Evolutionary conservation across 129 eudicot species (phyloP).

Genomic region (Lactuca saligna): DNA sequence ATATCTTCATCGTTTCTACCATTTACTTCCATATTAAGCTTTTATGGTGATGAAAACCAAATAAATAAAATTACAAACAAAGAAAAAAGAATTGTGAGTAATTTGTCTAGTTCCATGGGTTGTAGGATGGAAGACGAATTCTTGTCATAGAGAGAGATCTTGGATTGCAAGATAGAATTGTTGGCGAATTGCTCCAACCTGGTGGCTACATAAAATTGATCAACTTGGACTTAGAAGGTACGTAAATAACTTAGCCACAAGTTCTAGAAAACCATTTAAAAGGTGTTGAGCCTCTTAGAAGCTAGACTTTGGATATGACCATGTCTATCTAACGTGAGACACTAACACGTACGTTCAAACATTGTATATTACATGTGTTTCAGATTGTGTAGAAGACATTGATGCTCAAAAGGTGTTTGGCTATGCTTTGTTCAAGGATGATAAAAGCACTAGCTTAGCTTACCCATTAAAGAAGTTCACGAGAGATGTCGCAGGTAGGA

Average conservation of each 20-base stretch:
- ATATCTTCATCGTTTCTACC: not conserved
- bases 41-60: slow-evolving; percentile 10
- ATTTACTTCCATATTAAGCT: not conserved
- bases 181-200: slow-evolving; percentile 63
- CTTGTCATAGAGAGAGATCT: slow-evolving; percentile 60
- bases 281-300: not conserved
- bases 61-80: not conserved
- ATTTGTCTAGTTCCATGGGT: not conserved
- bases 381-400: slow-evolving; percentile 60
- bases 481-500: slow-evolving; percentile 52
- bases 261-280: not conserved
- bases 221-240: slow-evolving; percentile 60
- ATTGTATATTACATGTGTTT: not conserved
- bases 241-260: not conserved
- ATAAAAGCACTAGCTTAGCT: slow-evolving; percentile 44
- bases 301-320: not conserved
- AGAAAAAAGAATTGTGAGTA: not conserved
- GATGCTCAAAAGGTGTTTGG: slow-evolving; percentile 71
- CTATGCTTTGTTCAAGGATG: slow-evolving; percentile 64
- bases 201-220: slow-evolving; percentile 59
- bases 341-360: not conserved
- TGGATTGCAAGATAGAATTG: slow-evolving; percentile 57
- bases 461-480: slow-evolving; percentile 52
- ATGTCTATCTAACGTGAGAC: not conserved
- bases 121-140: slow-evolving; percentile 55